A percentile compares a stretch with the other conserved stretches of the same genome.
phyloP scores from a whole-genome alignment of 768 basidiomycete genomes.

The Asterophora lycoperdoides region DNA sequence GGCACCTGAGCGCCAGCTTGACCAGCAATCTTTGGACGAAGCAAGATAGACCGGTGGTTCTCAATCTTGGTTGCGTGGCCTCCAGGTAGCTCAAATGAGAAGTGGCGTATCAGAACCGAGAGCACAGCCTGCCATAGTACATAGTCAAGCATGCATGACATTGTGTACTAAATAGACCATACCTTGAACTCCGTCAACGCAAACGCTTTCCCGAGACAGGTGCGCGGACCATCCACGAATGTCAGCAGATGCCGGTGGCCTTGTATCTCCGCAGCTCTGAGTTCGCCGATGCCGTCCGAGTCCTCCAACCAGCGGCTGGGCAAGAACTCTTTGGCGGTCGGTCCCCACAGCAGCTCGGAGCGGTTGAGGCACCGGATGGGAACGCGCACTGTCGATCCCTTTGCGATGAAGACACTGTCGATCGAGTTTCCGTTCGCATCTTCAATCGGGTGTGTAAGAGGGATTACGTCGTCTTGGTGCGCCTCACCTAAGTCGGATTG shows the following conservation, averaged over 20 bases:
- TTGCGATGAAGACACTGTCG: slow-evolving; percentile 30
- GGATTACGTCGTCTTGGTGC: slow-evolving; percentile 33
- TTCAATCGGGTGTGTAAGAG: slow-evolving; percentile 29
- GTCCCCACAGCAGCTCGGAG: slow-evolving; percentile 39
- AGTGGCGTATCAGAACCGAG: slow-evolving; percentile 38
- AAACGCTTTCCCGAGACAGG: slow-evolving; percentile 42
- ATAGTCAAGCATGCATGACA: no score
- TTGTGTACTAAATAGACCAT: neutral
- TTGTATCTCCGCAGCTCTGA: slow-evolving; percentile 28
- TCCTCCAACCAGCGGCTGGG: slow-evolving; percentile 41
- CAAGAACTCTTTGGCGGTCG: slow-evolving; percentile 38
- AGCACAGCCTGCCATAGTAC: slow-evolving; percentile 33
- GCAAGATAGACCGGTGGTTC: slow-evolving; percentile 25
- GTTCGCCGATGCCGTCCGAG: slow-evolving; percentile 4
- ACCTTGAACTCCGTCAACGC: slow-evolving; percentile 42
- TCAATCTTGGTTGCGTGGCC: slow-evolving; percentile 32
- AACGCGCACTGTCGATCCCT: slow-evolving; percentile 34
- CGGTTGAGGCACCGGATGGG: slow-evolving; percentile 38
- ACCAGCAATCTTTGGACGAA: slow-evolving; percentile 31
- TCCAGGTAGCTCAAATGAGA: slow-evolving; percentile 33
- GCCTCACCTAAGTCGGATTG: slow-evolving; percentile 22
- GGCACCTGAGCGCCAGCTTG: slow-evolving; percentile 28
- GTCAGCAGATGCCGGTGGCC: slow-evolving; percentile 38
- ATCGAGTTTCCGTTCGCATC: slow-evolving; percentile 24
- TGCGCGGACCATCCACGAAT: slow-evolving; percentile 41